Conservation (phyloP, 75 land plant genomes). For the Larix kaempferi region DNA sequence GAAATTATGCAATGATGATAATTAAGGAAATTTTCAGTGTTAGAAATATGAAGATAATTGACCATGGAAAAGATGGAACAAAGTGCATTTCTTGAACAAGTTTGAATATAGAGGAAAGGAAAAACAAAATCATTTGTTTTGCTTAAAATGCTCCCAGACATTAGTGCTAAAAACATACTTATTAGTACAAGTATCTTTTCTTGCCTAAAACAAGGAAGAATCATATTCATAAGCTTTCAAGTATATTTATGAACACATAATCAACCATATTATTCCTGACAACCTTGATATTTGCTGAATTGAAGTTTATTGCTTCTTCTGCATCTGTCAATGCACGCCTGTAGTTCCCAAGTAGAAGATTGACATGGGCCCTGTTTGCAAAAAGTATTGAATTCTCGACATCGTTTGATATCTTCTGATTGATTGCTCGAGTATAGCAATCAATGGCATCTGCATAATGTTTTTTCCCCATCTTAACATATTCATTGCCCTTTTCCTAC, state of each 20-base stretch:
- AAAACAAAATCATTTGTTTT: not conserved
- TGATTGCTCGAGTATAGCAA: slow-evolving; percentile 87
- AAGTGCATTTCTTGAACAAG: not conserved
- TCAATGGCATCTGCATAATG: slow-evolving; percentile 82
- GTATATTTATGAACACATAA: slow-evolving; percentile 8
- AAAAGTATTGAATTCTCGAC: slow-evolving; percentile 57
- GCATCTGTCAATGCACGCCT: slow-evolving; percentile 81
- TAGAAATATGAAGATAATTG: not conserved
- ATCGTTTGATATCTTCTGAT: slow-evolving; percentile 59
- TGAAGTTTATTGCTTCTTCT: slow-evolving; percentile 70
- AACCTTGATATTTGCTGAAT: slow-evolving; percentile 77
- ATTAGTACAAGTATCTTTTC: not conserved
- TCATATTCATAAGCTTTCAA: not conserved
- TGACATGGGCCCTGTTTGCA: slow-evolving; percentile 90
- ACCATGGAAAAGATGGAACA: not conserved
- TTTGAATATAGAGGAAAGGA: not conserved
- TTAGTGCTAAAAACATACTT: not conserved
- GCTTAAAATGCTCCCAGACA: not conserved
- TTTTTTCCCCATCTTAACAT: slow-evolving; percentile 85
- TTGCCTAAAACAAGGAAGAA: slow-evolving; percentile 4
- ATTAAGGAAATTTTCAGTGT: not conserved
- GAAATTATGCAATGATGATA: not conserved
- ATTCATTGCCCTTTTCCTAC: slow-evolving; percentile 90
- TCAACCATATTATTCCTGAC: slow-evolving; percentile 3
- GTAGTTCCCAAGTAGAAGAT: slow-evolving; percentile 82